A percentile compares a stretch with the other conserved stretches of the same genome.
Conservation (phyloP, 1,284 basidiomycete species). For the Puccinia horiana region DNA sequence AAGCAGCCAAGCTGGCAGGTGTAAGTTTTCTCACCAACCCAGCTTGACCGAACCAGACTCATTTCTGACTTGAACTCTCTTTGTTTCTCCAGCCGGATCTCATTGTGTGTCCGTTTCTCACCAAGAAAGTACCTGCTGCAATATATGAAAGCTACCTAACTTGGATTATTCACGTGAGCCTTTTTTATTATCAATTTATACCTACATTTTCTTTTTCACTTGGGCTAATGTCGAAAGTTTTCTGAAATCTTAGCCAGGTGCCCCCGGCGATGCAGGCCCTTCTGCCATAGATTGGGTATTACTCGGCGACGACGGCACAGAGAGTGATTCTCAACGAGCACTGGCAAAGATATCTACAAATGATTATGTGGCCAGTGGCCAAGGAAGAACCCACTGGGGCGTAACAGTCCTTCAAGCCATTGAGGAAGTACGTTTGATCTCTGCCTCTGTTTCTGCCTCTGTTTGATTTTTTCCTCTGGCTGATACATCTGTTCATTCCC, state of each 20-base stretch:
- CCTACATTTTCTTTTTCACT: not conserved
- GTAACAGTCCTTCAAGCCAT: conserved; percentile 58
- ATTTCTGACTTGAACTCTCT: not conserved
- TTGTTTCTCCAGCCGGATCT: conserved; percentile 57
- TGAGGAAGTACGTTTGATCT: conserved; percentile 34
- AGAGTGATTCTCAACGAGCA: conserved; percentile 56
- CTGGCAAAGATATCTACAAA: conserved; percentile 56
- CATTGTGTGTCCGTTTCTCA: conserved; percentile 62
- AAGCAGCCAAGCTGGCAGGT: conserved; percentile 57
- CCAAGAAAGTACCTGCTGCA: conserved; percentile 60
- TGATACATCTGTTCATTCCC: no score
- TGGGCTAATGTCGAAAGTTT: not conserved
- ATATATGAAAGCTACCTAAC: conserved; percentile 60
- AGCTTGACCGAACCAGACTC: not conserved
- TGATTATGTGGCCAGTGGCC: conserved; percentile 29
- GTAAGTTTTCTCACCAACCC: not conserved
- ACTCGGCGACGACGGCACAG: conserved; percentile 60
- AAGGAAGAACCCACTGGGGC: conserved; percentile 60
- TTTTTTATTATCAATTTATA: no score
- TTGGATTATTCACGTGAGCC: conserved; percentile 59
- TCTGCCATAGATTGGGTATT: conserved; percentile 62
- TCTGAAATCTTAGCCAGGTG: conserved; percentile 56
- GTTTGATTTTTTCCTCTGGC: not conserved
- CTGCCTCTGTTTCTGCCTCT: not conserved
- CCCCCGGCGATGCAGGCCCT: conserved; percentile 62